Evolutionary conservation across 1,284 basidiomycete genomes (phyloP).

Genomic region (Microbotryum saponariae): DNA sequence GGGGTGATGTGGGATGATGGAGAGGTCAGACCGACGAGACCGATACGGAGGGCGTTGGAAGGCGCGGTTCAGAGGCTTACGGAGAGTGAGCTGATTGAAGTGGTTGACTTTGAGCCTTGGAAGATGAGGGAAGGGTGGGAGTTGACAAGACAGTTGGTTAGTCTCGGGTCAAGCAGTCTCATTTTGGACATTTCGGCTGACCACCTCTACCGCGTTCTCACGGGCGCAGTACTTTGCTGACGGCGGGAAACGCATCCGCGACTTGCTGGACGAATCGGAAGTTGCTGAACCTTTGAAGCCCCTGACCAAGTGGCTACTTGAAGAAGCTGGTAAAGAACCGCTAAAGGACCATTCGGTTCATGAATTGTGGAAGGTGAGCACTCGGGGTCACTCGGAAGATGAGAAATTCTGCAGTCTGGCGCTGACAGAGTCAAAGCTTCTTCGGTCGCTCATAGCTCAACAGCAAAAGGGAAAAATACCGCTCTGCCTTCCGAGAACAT

Average conservation of each 20-base stretch:
- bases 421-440: neutral
- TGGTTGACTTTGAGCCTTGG: conserved; percentile 34
- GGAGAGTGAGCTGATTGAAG: conserved; percentile 32
- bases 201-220: conserved; percentile 6
- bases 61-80: conserved; percentile 34
- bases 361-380: conserved; percentile 36
- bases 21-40: conserved; percentile 40
- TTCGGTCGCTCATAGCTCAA: conserved; percentile 29
- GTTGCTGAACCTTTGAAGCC: conserved; percentile 38
- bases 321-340: conserved; percentile 3
- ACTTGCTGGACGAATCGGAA: conserved; percentile 20
- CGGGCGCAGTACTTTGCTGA: conserved; percentile 38
- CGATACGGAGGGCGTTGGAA: conserved; percentile 41
- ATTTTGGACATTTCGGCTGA: conserved; percentile 19
- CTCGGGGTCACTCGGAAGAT: no score
- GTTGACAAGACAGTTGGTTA: conserved; percentile 21
- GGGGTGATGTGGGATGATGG: conserved; percentile 44
- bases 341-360: conserved; percentile 27
- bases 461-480: conserved; percentile 36
- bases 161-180: conserved; percentile 20
- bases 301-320: conserved; percentile 38
- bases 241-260: conserved; percentile 35
- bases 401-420: no score
- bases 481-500: conserved; percentile 32
- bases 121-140: conserved; percentile 35